These are phyloP conservation scores for Trebouxiophyceae sp. DNA, from an alignment of 163 green algal species.

Conservation along the genomic window DNA sequence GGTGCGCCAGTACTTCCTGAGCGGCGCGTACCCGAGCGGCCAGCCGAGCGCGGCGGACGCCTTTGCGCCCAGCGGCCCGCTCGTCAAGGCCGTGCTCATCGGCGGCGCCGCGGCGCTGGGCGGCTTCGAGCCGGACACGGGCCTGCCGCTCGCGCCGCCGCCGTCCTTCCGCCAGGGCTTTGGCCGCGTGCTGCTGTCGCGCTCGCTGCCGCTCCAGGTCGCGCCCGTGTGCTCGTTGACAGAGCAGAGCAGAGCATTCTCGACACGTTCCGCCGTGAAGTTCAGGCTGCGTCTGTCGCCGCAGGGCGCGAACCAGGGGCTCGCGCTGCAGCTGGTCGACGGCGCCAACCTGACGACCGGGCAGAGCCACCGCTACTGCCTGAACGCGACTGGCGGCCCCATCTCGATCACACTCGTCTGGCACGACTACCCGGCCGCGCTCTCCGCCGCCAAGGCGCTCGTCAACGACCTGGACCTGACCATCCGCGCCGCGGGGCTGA, in stretches of 20 bases:
- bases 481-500: constrained; percentile 59
- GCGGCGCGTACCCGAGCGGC: constrained; percentile 79
- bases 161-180: constrained; percentile 65
- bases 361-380: constrained; percentile 68
- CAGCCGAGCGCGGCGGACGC: not conserved
- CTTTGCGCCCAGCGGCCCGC: constrained; percentile 49
- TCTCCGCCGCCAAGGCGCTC: constrained; percentile 26
- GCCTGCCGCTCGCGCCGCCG: constrained; percentile 55
- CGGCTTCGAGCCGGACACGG: constrained; percentile 49
- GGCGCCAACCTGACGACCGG: constrained; percentile 26
- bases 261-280: constrained; percentile 8
- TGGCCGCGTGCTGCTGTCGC: constrained; percentile 50
- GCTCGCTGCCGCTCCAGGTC: constrained; percentile 31
- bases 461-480: constrained; percentile 83
- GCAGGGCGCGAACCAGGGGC: constrained; percentile 4
- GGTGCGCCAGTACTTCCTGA: constrained; percentile 82
- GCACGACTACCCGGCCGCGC: constrained; percentile 46
- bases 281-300: no score
- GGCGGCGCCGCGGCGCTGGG: constrained; percentile 67
- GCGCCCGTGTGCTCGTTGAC: no score
- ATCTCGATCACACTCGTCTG: constrained; percentile 72
- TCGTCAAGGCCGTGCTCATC: constrained; percentile 86
- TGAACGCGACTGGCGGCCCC: constrained; percentile 54
- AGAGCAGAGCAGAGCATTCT: no score
- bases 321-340: constrained; percentile 58